These are phyloP conservation scores for Blumeria hordei DNA, from an alignment of 2,329 filamentous ascomycete species.

Conservation along the genomic window DNA sequence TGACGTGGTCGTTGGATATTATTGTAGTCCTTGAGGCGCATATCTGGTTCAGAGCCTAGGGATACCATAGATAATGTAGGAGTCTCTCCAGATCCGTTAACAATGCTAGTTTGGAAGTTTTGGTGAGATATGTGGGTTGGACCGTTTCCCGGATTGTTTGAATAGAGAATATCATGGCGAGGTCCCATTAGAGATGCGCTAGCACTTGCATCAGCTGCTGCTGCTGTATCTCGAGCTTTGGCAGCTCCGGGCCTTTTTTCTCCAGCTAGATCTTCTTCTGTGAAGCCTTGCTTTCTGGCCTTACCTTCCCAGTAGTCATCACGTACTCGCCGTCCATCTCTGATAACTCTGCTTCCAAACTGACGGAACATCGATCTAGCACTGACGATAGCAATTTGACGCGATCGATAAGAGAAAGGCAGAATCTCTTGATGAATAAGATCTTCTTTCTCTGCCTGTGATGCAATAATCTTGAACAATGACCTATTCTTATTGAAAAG, in stretches of 20 bases:
- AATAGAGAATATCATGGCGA: constrained; percentile 75
- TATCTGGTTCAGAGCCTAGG: constrained; percentile 52
- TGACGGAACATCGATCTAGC: constrained; percentile 97
- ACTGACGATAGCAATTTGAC: constrained; percentile 94
- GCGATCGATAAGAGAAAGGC: constrained; percentile 91
- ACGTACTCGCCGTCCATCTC: constrained; percentile 68
- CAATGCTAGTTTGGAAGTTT: constrained; percentile 48
- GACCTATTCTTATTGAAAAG: constrained; percentile 98
- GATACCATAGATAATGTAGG: constrained; percentile 69
- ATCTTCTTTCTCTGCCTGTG: constrained; percentile 87
- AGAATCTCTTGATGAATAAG: constrained; percentile 85
- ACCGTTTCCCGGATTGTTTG: constrained; percentile 42
- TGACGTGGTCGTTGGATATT: constrained; percentile 68
- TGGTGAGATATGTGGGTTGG: constrained; percentile 38
- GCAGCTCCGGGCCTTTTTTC: constrained; percentile 87
- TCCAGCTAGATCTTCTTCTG: constrained; percentile 81
- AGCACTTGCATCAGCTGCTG: constrained; percentile 37
- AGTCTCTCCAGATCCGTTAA: constrained; percentile 37
- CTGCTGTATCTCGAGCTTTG: constrained; percentile 63
- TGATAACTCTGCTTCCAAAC: constrained; percentile 84
- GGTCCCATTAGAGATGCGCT: constrained; percentile 36
- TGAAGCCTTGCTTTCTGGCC: constrained; percentile 91
- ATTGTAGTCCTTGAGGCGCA: constrained; percentile 57
- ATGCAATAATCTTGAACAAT: constrained; percentile 91
- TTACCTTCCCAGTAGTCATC: constrained; percentile 99